Base-by-base conservation (phyloP, 208 protist species). In the Acanthamoeba comandoni region DNA sequence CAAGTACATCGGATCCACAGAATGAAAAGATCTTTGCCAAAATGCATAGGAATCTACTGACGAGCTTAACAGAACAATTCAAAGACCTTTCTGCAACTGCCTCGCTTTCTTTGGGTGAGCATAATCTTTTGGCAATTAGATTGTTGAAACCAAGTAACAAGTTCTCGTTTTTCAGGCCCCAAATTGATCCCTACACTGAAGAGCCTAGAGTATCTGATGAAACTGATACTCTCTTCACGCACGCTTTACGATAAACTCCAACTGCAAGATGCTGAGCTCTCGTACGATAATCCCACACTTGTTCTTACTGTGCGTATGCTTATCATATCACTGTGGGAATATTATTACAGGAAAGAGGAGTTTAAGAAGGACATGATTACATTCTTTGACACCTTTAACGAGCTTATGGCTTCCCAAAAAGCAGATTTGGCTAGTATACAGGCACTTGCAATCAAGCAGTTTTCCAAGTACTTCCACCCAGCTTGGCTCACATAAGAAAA, bases 181-280 rank as follows among this genome's bases (percentile, higher is more conserved):
- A 91, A 91, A 35, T 70, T 91, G 4, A 58, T 77, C 17, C 67
- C 62, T 12, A 91, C 86, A 13, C 48, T 91, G 17, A 91, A 91
- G 67, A 86, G 90, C 7, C 65, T 94, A 49, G 92, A 94, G 67
- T 94, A 94, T 73, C 26, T 94, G 22, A 51, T 94, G 22, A 94
- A 92, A 58, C 89, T 91, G 29, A 70, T 90, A 26, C 62, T 90
- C 3, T 43, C 48, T 35, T 90, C 82, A 4, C 58, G 82, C 29
- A 90, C 55, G 2, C 35, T 90, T 24, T 75, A 90, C 82, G 82
- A 90, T 35, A 60, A 53, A 19, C 57, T 49, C 60, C 52, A 90
- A 43, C 64, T 65, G 57, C 58, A 70, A 31, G 64, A 90, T 8
- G 62, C 82, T 19, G 26, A 52, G 8, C 80, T 35, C 75, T 67